These are phyloP conservation scores for Patellifolia procumbens DNA, from an alignment of 179 eudicot genomes.

Conservation along the genomic window DNA sequence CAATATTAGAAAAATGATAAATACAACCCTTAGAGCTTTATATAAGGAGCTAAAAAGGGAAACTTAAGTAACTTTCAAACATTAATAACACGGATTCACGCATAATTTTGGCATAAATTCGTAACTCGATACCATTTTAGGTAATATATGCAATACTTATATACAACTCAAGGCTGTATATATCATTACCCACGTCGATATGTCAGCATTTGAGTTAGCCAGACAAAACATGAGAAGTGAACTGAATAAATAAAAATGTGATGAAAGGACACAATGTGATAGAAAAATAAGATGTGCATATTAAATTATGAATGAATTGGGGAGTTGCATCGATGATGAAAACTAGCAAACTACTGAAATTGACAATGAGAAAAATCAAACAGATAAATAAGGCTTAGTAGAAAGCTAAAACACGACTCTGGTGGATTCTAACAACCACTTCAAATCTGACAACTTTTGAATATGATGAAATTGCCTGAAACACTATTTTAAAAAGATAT, in stretches of 20 bases:
- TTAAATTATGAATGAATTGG: too few species aligned
- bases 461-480: neutral
- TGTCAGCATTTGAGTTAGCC: neutral
- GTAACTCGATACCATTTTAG: too few species aligned
- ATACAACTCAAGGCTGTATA: too few species aligned
- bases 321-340: neutral
- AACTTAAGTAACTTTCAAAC: neutral
- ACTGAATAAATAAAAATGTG: neutral
- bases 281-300: neutral
- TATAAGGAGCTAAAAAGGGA: too few species aligned
- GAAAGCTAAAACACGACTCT: neutral
- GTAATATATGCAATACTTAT: too few species aligned
- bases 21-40: too few species aligned
- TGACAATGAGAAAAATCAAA: neutral
- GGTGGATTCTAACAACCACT: neutral
- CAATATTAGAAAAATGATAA: too few species aligned
- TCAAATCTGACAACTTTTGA: neutral
- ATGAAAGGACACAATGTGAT: neutral
- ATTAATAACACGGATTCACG: too few species aligned
- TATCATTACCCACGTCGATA: neutral
- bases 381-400: neutral
- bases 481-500: neutral
- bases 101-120: too few species aligned
- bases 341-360: neutral
- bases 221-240: neutral